phyloP scores from a whole-genome alignment of 306 rosid genomes.

The Cicer arietinum region DNA sequence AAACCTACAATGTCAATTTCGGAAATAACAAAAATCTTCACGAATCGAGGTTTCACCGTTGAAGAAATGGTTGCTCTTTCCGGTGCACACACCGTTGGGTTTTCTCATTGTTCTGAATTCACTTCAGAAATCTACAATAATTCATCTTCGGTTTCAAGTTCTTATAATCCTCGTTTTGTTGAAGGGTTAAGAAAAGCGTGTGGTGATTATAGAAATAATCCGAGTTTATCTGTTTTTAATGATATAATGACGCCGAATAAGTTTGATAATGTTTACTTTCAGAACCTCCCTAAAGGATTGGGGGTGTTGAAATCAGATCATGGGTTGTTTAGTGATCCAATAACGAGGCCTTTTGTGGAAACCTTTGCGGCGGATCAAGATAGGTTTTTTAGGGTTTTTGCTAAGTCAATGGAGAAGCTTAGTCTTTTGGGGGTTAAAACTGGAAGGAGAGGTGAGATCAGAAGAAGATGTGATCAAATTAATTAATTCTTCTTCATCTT shows the following conservation, averaged over 20 bases:
- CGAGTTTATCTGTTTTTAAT: constrained; percentile 78
- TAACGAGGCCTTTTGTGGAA: constrained; percentile 66
- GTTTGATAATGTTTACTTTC: constrained; percentile 78
- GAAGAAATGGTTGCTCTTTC: constrained; percentile 78
- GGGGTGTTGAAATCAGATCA: constrained; percentile 83
- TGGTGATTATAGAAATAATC: constrained; percentile 58
- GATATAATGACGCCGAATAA: constrained; percentile 88
- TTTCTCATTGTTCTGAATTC: constrained; percentile 75
- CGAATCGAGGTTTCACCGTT: constrained; percentile 61
- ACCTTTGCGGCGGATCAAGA: constrained; percentile 59
- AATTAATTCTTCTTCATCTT: constrained; percentile 47
- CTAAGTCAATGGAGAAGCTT: constrained; percentile 77
- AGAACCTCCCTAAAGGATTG: constrained; percentile 73
- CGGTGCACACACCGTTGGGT: constrained; percentile 93
- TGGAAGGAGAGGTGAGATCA: constrained; percentile 77
- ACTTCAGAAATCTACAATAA: constrained; percentile 52
- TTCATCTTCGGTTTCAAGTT: neutral
- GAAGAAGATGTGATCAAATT: constrained; percentile 81
- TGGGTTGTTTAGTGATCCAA: constrained; percentile 56
- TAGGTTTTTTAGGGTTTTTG: constrained; percentile 66
- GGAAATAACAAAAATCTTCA: constrained; percentile 55
- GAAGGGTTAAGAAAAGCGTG: constrained; percentile 66
- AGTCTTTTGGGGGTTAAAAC: constrained; percentile 64
- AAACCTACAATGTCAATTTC: constrained; percentile 64
- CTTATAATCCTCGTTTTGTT: constrained; percentile 69